Evolutionary conservation across 1,139 yeast species (phyloP).

Genomic region (Hansenula anomala): DNA sequence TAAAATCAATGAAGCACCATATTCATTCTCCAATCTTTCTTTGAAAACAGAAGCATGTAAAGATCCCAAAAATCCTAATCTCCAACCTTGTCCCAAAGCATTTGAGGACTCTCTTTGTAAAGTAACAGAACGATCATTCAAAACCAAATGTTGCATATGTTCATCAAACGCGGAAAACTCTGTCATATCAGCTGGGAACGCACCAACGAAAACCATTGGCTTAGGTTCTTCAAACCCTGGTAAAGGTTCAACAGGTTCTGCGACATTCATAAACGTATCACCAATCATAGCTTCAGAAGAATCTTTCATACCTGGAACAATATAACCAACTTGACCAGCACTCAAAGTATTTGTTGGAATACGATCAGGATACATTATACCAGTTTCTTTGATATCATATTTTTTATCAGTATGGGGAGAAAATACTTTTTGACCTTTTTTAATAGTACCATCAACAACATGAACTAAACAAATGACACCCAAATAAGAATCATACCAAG

Average conservation of each 20-base stretch:
- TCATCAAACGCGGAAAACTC: constrained; percentile 90
- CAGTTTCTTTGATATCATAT: constrained; percentile 89
- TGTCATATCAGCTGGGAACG: constrained; percentile 93
- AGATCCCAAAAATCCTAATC: constrained; percentile 91
- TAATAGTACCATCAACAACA: constrained; percentile 76
- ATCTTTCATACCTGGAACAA: constrained; percentile 89
- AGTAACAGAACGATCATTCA: constrained; percentile 89
- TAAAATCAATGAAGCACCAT: constrained; percentile 86
- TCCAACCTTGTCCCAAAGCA: constrained; percentile 97
- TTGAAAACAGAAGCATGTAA: constrained; percentile 93
- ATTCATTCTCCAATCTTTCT: constrained; percentile 86
- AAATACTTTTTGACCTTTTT: constrained; percentile 67
- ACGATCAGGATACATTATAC: constrained; percentile 92
- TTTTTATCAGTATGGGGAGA: constrained; percentile 74
- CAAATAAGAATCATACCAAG: constrained; percentile 92
- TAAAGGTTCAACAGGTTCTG: constrained; percentile 64
- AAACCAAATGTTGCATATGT: constrained; percentile 78
- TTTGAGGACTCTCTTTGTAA: constrained; percentile 87
- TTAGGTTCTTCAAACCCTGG: constrained; percentile 97
- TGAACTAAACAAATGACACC: constrained; percentile 90
- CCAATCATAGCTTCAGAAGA: constrained; percentile 87
- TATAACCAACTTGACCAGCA: constrained; percentile 94
- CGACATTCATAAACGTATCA: constrained; percentile 78
- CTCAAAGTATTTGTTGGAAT: constrained; percentile 53
- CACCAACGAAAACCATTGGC: constrained; percentile 98